These are phyloP conservation scores for Coemansia sp. DNA, from an alignment of 192 early-diverging fungal species.

Conservation along the genomic window DNA sequence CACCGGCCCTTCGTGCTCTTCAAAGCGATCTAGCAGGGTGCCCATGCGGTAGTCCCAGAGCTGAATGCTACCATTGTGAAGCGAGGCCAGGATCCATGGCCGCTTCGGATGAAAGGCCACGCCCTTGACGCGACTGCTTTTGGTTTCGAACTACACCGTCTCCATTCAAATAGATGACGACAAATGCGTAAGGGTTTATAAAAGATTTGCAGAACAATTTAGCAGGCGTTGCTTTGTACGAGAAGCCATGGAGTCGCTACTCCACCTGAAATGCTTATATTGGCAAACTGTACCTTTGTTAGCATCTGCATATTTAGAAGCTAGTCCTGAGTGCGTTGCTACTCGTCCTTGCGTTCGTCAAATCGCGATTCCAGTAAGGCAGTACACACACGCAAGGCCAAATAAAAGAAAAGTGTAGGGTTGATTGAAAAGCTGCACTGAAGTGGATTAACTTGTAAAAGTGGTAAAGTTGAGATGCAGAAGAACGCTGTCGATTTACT, in stretches of 20 bases:
- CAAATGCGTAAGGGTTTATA: background rate
- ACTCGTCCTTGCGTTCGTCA: background rate
- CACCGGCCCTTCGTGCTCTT: constrained; percentile 99
- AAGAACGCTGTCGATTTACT: background rate
- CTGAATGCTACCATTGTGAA: constrained; percentile 97
- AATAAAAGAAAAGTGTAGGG: background rate
- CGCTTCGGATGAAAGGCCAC: constrained; percentile 96
- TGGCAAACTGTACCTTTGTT: constrained; percentile 33
- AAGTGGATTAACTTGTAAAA: background rate
- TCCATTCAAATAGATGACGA: background rate
- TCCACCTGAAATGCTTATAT: background rate
- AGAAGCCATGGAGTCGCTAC: background rate
- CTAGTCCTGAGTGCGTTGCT: constrained; percentile 1
- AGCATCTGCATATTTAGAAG: constrained; percentile 20
- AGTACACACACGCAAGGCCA: background rate
- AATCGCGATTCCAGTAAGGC: background rate
- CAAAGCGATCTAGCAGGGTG: constrained; percentile 94
- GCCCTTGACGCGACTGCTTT: constrained; percentile 97
- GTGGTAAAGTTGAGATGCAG: background rate
- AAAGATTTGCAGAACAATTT: background rate
- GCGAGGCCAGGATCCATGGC: constrained; percentile 95
- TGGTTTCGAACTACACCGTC: constrained; percentile 88
- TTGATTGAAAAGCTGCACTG: background rate
- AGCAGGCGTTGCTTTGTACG: background rate
- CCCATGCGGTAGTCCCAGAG: constrained; percentile 99